phyloP scores from a whole-genome alignment of 1,139 yeast genomes.

The Lizanozyma gosingica region DNA sequence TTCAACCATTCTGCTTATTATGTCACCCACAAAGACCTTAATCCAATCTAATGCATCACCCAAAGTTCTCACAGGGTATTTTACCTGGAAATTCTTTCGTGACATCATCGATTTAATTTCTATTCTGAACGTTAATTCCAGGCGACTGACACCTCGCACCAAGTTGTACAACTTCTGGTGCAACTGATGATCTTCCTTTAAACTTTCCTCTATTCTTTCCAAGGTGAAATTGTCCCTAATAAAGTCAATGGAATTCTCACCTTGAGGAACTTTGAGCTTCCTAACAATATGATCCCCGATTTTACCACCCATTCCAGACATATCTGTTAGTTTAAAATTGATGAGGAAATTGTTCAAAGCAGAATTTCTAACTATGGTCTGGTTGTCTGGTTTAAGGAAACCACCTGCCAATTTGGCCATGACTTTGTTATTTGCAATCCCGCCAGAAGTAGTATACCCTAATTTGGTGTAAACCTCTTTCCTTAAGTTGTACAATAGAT shows the following conservation, averaged over 20 bases:
- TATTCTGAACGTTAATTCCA: constrained; percentile 47
- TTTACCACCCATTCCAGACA: constrained; percentile 91
- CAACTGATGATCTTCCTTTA: constrained; percentile 32
- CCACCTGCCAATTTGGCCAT: constrained; percentile 90
- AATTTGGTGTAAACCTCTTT: constrained; percentile 41
- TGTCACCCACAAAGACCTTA: constrained; percentile 73
- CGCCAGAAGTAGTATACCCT: constrained; percentile 87
- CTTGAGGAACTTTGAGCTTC: constrained; percentile 33
- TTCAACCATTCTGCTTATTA: constrained; percentile 62
- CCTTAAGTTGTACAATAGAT: constrained; percentile 46
- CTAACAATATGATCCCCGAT: constrained; percentile 55
- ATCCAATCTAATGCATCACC: constrained; percentile 73
- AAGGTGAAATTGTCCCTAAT: constrained; percentile 39
- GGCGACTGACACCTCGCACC: constrained; percentile 52
- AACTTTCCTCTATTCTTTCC: constrained; percentile 22
- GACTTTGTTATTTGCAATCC: constrained; percentile 66
- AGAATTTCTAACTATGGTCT: constrained; percentile 56
- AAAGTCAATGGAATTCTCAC: constrained; percentile 29
- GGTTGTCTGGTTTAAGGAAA: constrained; percentile 75
- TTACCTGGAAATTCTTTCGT: constrained; percentile 59
- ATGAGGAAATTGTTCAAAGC: constrained; percentile 45
- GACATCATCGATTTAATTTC: constrained; percentile 84
- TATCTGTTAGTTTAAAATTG: constrained; percentile 58
- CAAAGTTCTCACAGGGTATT: constrained; percentile 41
- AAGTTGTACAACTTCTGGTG: constrained; percentile 46